Evolutionary conservation across 2,329 filamentous ascomycete genomes (phyloP), one percentile per base, ranked within the genome.

Genomic region (Chaetoscypha palmicola): DNA sequence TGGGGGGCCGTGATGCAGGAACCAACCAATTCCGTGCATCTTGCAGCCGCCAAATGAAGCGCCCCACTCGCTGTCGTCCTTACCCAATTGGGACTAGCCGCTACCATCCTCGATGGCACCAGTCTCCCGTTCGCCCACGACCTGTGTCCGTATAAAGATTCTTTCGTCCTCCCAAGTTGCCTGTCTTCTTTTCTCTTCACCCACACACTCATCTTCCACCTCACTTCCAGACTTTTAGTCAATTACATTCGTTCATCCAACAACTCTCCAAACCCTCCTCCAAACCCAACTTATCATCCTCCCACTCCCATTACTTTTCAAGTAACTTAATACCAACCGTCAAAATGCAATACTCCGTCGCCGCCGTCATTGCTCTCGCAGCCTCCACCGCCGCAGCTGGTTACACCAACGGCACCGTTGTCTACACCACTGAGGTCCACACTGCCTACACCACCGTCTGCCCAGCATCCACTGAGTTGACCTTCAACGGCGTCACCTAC

Each of bases 381-480:
- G 61, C 55, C 33, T 38, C 58, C 41, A 61, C 55, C 38, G 41
- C 51, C n/a, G 57, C 59, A 23, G 12, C 30, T 10, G 21, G 26
- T 12, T 41, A 45, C 42, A 41, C 17, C 23, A 58, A 56, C 44
- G 38, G 43, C 32, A 71, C 68, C 57, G 62, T 72, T 59, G 45
- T 45, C 69, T 72, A 71, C 64, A 61, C 64, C 58, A 73, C 70
- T 49, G 66, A 73, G 55, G 62, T 73, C 49, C 67, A 73, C 49
- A 74, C 62, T 48, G 65, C 70, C 33, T 69, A 67, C 51, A 69
- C 70, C 51, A 60, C 71, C 48, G 73, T 67, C 65, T 78, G 74
- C 69, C 71, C 74, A 5, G 59, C 56, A 47, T 58, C 73, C 35
- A 76, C 74, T 45, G 61, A 62, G 38, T 54, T 77, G 49, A 65